Percentiles rank a stretch among this genome's conserved stretches.
Evolutionary conservation across 2,329 filamentous ascomycete species (phyloP).

Genomic region (Aspergillus bombycis): DNA sequence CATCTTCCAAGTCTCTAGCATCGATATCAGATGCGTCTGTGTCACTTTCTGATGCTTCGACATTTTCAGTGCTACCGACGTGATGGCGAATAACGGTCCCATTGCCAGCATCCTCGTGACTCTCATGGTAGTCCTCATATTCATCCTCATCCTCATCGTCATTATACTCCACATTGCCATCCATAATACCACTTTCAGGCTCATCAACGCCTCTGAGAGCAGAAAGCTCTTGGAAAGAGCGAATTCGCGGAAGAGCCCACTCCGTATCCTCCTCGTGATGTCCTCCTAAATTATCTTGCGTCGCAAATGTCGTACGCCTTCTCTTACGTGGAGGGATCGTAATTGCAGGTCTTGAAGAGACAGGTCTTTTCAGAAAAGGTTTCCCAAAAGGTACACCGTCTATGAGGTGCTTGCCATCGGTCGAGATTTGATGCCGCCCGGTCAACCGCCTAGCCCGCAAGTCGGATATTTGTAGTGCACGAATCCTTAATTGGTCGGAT

Average conservation of each 20-base stretch:
- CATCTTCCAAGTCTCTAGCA: constrained; percentile 45
- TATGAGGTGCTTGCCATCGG: constrained; percentile 76
- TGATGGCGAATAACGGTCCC: constrained; percentile 41
- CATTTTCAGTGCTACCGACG: constrained; percentile 30
- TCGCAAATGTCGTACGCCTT: constrained; percentile 48
- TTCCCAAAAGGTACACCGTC: constrained; percentile 86
- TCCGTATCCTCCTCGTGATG: constrained; percentile 38
- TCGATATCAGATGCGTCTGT: constrained; percentile 34
- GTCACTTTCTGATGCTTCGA: constrained; percentile 35
- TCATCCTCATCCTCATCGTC: constrained; percentile 36
- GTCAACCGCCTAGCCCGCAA: constrained; percentile 71
- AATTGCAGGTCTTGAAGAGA: constrained; percentile 66
- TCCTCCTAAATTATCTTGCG: constrained; percentile 28
- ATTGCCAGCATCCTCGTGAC: constrained; percentile 33
- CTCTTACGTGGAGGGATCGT: constrained; percentile 74
- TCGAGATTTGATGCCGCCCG: constrained; percentile 79
- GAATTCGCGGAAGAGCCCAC: constrained; percentile 29
- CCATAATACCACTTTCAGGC: neutral
- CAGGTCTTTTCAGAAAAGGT: constrained; percentile 62
- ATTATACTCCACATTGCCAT: constrained; percentile 33
- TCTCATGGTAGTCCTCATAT: constrained; percentile 28
- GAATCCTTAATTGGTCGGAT: constrained; percentile 60
- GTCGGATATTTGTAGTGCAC: constrained; percentile 75
- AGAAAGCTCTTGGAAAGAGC: constrained; percentile 28
- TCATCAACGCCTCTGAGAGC: constrained; percentile 20